Conservation (phyloP, 495 filamentous ascomycete genomes). For the Astrothelium subdiscretum region DNA sequence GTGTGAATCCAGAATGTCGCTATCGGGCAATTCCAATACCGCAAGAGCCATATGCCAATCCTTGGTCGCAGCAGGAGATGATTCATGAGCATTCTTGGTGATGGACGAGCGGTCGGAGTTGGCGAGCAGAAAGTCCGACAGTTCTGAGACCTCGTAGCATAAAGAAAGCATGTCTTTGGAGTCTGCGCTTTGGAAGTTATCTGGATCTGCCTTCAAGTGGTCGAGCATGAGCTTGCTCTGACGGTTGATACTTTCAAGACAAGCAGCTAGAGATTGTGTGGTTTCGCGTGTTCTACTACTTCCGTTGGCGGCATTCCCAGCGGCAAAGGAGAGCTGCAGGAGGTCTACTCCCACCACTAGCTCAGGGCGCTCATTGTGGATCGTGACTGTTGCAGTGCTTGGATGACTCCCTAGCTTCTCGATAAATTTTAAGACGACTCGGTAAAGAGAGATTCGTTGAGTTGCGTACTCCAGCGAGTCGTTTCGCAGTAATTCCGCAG, state of each 20-base stretch:
- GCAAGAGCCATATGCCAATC: slow-evolving; percentile 31
- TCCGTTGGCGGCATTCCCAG: not conserved
- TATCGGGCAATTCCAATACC: slow-evolving; percentile 29
- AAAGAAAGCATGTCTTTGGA: slow-evolving; percentile 13
- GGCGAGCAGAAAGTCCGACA: slow-evolving; percentile 9
- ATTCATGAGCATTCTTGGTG: not conserved
- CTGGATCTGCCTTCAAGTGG: slow-evolving; percentile 4
- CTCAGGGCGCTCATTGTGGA: slow-evolving; percentile 12
- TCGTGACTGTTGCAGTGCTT: slow-evolving; percentile 2
- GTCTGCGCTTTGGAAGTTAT: slow-evolving; percentile 17
- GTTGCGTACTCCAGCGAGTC: slow-evolving; percentile 28
- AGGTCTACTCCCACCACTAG: slow-evolving; percentile 16
- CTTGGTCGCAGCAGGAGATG: slow-evolving; percentile 5
- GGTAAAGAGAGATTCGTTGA: slow-evolving; percentile 20
- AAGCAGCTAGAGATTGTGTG: slow-evolving; percentile 12
- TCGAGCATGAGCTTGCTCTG: slow-evolving; percentile 23
- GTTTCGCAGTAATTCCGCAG: slow-evolving; percentile 25
- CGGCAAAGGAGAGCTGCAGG: slow-evolving; percentile 6
- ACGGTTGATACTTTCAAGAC: slow-evolving; percentile 18
- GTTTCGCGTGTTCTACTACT: slow-evolving; percentile 7
- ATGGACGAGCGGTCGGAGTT: slow-evolving; percentile 2
- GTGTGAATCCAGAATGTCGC: slow-evolving; percentile 22
- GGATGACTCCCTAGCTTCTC: slow-evolving; percentile 10
- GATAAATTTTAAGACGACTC: slow-evolving; percentile 19
- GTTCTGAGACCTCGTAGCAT: slow-evolving; percentile 10